Conservation (phyloP, 2,329 filamentous ascomycete species). For the Cordyceps pruinosa region DNA sequence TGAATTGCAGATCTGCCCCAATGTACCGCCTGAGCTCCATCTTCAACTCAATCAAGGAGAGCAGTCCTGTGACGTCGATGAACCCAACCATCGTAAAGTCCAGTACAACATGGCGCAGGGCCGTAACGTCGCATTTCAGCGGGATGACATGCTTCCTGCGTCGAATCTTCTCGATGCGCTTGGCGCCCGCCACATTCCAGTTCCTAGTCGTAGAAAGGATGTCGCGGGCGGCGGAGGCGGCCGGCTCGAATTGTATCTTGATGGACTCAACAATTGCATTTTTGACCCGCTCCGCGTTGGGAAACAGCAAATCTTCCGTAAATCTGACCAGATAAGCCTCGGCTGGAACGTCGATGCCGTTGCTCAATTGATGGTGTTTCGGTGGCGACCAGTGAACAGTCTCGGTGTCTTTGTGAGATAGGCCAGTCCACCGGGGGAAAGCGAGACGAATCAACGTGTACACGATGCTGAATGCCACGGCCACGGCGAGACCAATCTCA, state of each 20-base stretch:
- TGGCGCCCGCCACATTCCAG: conserved; percentile 48
- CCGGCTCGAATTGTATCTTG: conserved; percentile 33
- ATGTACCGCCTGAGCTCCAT: conserved; percentile 42
- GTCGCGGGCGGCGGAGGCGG: conserved; percentile 34
- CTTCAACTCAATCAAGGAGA: conserved; percentile 41
- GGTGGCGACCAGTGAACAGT: conserved; percentile 23
- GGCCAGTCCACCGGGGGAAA: conserved; percentile 38
- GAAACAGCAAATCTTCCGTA: conserved; percentile 53
- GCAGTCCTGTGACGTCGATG: conserved; percentile 46
- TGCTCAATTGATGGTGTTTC: conserved; percentile 15
- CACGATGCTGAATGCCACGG: conserved; percentile 57
- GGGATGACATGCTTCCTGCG: conserved; percentile 28
- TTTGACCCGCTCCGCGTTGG: conserved; percentile 50
- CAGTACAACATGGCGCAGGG: conserved; percentile 42
- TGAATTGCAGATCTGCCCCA: conserved; percentile 37
- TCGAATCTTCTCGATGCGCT: conserved; percentile 40
- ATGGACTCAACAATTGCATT: conserved; percentile 42
- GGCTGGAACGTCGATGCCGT: conserved; percentile 28
- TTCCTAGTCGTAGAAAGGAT: conserved; percentile 35
- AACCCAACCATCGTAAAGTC: conserved; percentile 47
- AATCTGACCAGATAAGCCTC: conserved; percentile 52
- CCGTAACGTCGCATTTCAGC: conserved; percentile 26
- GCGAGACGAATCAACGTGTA: conserved; percentile 53
- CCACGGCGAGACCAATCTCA: conserved; percentile 51
- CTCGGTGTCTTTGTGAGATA: conserved; percentile 24